These are phyloP conservation scores for Stagonosporopsis tanaceti DNA, from an alignment of 2,329 filamentous ascomycete species.

Conservation along the genomic window DNA sequence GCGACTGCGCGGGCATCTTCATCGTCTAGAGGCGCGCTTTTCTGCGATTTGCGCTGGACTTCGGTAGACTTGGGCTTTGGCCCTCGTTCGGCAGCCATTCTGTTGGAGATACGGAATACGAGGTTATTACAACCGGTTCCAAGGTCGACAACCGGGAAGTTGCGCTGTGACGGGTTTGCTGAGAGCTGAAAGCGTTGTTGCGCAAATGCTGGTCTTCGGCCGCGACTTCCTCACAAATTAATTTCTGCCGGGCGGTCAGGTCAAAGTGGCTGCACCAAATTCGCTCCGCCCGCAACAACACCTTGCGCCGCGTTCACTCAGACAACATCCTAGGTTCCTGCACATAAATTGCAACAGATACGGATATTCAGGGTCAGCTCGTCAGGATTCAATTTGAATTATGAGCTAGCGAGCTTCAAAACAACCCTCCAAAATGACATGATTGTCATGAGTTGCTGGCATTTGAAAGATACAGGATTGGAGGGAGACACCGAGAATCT, in stretches of 20 bases:
- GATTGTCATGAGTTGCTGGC: too few species aligned
- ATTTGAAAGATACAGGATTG: too few species aligned
- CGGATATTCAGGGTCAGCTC: background rate
- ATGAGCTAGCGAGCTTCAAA: too few species aligned
- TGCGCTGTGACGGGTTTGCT: background rate
- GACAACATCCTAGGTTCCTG: background rate
- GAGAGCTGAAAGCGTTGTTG: background rate
- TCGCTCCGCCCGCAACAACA: background rate
- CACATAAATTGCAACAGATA: background rate
- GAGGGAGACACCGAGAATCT: too few species aligned
- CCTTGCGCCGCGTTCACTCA: background rate
- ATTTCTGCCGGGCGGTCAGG: slow-evolving; percentile 22
- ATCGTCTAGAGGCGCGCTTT: slow-evolving; percentile 30
- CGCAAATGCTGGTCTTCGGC: slow-evolving; percentile 2
- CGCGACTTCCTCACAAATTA: slow-evolving; percentile 7
- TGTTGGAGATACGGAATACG: background rate
- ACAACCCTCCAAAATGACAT: too few species aligned
- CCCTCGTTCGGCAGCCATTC: slow-evolving; percentile 35
- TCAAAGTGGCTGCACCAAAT: background rate
- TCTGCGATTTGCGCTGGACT: slow-evolving; percentile 33
- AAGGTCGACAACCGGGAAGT: background rate
- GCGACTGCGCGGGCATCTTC: slow-evolving; percentile 42
- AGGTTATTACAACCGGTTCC: too few species aligned
- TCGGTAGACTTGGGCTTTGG: slow-evolving; percentile 23
- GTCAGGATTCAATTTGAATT: too few species aligned